These are phyloP conservation scores for Cordyceps fumosorosea DNA, from an alignment of 2,329 filamentous ascomycete species.

Conservation along the genomic window DNA sequence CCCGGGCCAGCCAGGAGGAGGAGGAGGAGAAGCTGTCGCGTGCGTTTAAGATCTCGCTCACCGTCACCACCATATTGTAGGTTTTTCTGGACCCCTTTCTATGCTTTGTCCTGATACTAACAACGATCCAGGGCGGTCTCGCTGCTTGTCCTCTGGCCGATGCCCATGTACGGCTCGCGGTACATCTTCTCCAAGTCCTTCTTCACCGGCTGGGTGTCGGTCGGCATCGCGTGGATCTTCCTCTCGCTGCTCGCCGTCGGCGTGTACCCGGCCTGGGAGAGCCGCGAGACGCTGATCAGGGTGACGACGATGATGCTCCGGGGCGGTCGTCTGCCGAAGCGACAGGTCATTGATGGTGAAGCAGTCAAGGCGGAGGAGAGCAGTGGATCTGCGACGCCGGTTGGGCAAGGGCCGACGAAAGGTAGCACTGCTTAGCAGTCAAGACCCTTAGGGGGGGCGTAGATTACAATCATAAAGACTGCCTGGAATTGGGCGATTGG, in stretches of 20 bases:
- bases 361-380: slow-evolving; percentile 9
- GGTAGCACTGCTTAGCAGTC: too few species aligned
- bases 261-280: slow-evolving; percentile 75
- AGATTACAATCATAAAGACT: too few species aligned
- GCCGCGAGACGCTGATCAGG: slow-evolving; percentile 49
- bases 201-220: slow-evolving; percentile 68
- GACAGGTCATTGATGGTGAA: not conserved
- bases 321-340: slow-evolving; percentile 11
- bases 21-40: slow-evolving; percentile 45
- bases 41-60: slow-evolving; percentile 42
- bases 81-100: not conserved
- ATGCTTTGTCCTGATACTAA: not conserved
- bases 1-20: slow-evolving; percentile 26
- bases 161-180: slow-evolving; percentile 77
- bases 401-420: too few species aligned
- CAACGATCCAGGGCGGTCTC: slow-evolving; percentile 45
- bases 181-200: slow-evolving; percentile 59
- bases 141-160: slow-evolving; percentile 79
- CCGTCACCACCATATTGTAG: slow-evolving; percentile 27
- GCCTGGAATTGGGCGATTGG: too few species aligned
- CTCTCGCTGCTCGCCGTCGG: slow-evolving; percentile 66
- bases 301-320: slow-evolving; percentile 17
- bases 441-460: too few species aligned
- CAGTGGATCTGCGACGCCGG: slow-evolving; percentile 13
- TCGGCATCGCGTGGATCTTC: slow-evolving; percentile 68